Evolutionary conservation across 768 basidiomycete genomes (phyloP).

Genomic region (Trametes cubensis): DNA sequence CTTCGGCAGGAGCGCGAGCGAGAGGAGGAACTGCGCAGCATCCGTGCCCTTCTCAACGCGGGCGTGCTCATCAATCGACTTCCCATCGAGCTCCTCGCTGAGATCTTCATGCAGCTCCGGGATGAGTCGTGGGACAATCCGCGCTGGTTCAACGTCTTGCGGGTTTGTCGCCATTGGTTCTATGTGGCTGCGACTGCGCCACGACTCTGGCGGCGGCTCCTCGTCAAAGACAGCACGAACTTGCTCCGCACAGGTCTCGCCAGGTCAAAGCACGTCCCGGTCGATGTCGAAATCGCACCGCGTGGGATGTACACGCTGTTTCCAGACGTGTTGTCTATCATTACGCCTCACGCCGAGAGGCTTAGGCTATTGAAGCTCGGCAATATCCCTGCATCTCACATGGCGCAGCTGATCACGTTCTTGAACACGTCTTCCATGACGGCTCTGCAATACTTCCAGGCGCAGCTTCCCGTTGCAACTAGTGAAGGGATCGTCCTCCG

Average conservation of each 20-base stretch:
- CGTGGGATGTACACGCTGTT: too few relatives aligned
- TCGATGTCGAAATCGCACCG: too few relatives aligned
- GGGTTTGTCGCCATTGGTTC: constrained; percentile 1
- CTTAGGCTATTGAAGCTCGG: too few relatives aligned
- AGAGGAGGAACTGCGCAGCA: not conserved
- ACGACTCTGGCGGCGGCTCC: not conserved
- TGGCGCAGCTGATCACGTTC: too few relatives aligned
- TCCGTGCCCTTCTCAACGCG: not conserved
- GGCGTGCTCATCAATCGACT: not conserved
- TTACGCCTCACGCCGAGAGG: too few relatives aligned
- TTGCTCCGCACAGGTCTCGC: not conserved
- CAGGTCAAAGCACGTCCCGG: too few relatives aligned
- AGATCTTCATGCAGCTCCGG: not conserved
- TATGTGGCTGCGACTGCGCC: not conserved
- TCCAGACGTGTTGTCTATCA: too few relatives aligned
- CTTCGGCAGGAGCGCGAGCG: not conserved
- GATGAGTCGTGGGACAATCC: not conserved
- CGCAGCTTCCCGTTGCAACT: too few relatives aligned
- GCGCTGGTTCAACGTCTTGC: not conserved
- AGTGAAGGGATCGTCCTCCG: too few relatives aligned
- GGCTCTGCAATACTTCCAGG: too few relatives aligned
- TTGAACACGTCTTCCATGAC: too few relatives aligned
- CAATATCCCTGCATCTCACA: too few relatives aligned
- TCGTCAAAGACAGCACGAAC: not conserved
- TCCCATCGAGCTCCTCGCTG: not conserved